Evolutionary conservation across 345 rosid species (phyloP).

Genomic region (Brassica carinata): DNA sequence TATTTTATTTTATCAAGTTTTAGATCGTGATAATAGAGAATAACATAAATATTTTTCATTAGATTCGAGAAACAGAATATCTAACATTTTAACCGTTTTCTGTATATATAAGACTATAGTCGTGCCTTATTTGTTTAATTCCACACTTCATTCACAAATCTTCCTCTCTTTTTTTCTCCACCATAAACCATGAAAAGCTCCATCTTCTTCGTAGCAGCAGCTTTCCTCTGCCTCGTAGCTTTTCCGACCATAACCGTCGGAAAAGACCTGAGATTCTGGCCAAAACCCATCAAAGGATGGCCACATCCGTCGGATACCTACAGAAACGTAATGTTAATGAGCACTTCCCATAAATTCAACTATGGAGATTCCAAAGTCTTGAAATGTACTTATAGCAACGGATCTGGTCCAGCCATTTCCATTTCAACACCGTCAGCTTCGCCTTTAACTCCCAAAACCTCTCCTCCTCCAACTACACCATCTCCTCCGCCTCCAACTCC

Average conservation of each 20-base stretch:
- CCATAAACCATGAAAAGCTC: slow-evolving; percentile 24
- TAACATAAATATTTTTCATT: background rate
- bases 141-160: background rate
- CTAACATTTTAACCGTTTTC: background rate
- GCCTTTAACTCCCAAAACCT: too few relatives aligned
- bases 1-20: background rate
- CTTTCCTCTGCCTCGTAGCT: slow-evolving; percentile 9
- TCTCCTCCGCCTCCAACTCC: too few relatives aligned
- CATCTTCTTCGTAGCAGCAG: background rate
- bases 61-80: background rate
- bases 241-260: slow-evolving; percentile 29
- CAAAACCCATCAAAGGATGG: slow-evolving; percentile 14
- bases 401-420: slow-evolving; percentile 35
- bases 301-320: slow-evolving; percentile 5
- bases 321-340: background rate
- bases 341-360: background rate
- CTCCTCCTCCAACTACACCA: too few relatives aligned
- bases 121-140: background rate
- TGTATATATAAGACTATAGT: background rate
- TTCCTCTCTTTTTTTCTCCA: background rate
- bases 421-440: slow-evolving; percentile 2
- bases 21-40: background rate
- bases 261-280: background rate
- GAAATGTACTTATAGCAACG: slow-evolving; percentile 32
- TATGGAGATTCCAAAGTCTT: slow-evolving; percentile 29